Conservation (phyloP, 1,284 basidiomycete species). For the Microbotryum saponariae region DNA sequence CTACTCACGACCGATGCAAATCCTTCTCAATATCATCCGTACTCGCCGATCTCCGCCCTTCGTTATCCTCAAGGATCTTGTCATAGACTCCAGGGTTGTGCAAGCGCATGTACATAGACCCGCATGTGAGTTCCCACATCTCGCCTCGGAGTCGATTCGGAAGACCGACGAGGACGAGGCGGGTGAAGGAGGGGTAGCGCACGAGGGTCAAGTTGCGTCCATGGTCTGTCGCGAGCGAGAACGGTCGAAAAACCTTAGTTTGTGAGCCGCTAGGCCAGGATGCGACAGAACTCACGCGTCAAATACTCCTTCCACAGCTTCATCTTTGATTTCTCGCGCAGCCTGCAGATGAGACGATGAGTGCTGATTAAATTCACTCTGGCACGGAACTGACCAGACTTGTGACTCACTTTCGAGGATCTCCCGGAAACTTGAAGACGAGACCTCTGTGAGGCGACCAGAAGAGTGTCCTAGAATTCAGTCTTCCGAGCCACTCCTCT, state of each 20-base stretch:
- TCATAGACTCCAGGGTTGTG: slow-evolving; percentile 78
- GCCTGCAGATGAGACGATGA: slow-evolving; percentile 47
- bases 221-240: slow-evolving; percentile 45
- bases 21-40: slow-evolving; percentile 99
- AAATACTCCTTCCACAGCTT: slow-evolving; percentile 94
- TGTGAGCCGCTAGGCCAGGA: background rate
- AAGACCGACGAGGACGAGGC: slow-evolving; percentile 92
- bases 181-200: slow-evolving; percentile 91
- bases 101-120: slow-evolving; percentile 80
- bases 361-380: slow-evolving; percentile 27
- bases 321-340: slow-evolving; percentile 93
- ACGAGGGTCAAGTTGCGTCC: slow-evolving; percentile 85
- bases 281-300: slow-evolving; percentile 49
- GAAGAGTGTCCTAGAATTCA: background rate
- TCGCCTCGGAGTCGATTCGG: slow-evolving; percentile 93
- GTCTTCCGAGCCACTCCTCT: background rate
- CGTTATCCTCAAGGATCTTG: slow-evolving; percentile 68
- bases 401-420: slow-evolving; percentile 70
- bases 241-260: background rate
- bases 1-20: slow-evolving; percentile 57
- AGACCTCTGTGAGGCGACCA: slow-evolving; percentile 48
- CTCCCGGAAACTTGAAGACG: slow-evolving; percentile 84
- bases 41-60: slow-evolving; percentile 72
- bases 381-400: slow-evolving; percentile 14
- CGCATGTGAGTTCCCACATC: slow-evolving; percentile 96